Evolutionary conservation across 306 rosid genomes (phyloP).

Genomic region (Glycine latifolia): DNA sequence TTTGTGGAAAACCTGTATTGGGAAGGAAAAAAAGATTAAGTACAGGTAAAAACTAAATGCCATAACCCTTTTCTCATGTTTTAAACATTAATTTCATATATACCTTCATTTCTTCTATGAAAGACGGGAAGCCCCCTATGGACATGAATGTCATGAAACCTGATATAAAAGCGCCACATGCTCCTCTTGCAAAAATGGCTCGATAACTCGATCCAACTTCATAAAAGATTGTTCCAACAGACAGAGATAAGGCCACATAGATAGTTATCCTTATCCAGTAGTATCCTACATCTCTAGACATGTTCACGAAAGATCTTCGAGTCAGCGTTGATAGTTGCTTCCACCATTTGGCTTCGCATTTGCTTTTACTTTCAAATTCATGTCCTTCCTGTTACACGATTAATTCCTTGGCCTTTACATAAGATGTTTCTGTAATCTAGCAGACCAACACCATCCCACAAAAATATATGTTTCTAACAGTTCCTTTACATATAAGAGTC

Average conservation of each 20-base stretch:
- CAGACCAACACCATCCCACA: no score
- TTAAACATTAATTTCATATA: neutral
- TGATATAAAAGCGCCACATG: constrained; percentile 85
- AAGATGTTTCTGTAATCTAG: constrained; percentile 12
- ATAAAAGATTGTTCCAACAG: constrained; percentile 76
- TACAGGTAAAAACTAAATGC: neutral
- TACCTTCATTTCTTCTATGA: constrained; percentile 96
- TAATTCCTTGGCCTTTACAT: constrained; percentile 2
- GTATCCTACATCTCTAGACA: constrained; percentile 89
- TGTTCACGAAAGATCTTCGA: constrained; percentile 77
- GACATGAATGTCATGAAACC: constrained; percentile 98
- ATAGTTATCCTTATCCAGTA: constrained; percentile 84
- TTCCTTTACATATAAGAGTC: no score
- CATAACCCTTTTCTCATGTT: neutral
- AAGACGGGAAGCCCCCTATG: constrained; percentile 95
- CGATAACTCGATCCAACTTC: constrained; percentile 66
- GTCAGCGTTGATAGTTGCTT: constrained; percentile 84
- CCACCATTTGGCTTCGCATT: constrained; percentile 77
- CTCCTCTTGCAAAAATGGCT: constrained; percentile 83
- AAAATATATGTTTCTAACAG: neutral
- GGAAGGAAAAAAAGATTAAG: neutral
- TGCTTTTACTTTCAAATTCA: constrained; percentile 51
- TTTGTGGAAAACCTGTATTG: constrained; percentile 71
- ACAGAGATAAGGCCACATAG: constrained; percentile 70
- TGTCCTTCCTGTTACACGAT: constrained; percentile 57